Evolutionary conservation across 352 stramenopile species (phyloP), one percentile per base, ranked within the genome.

Genomic region (Phytophthora cactorum): DNA sequence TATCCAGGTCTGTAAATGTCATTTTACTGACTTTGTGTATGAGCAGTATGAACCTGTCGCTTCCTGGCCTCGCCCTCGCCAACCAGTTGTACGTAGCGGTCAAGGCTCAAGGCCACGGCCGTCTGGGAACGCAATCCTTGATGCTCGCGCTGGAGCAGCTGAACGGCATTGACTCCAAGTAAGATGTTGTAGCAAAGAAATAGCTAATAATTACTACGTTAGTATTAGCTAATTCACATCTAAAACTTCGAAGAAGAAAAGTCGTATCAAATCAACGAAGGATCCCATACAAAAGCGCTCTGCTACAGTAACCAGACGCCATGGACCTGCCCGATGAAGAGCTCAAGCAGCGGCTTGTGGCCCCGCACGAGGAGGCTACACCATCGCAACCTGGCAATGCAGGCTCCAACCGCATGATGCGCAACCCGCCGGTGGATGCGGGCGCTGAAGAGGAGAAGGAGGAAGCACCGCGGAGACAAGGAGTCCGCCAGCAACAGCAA

Each of bases 71-170:
- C 15, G 81, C 88, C 10, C 79, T 97, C 15, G 89, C 90, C n/a
- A 88, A 96, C 64, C 89, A 97, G 64, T 60, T 97, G 9, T 97
- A 96, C 62, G 63, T 96, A 32, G 87, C 88, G 4, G 85, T 94
- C 52, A 91, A 93, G 78, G 86, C 86, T n/a, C 86, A 96, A 72
- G 86, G 85, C 0, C 86, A 96, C 49, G 89, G 88, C 8, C 77
- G 82, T 7, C 68, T 93, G 6, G 90, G 90, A 43, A 97, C 89
- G n/a, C 90, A 97, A 50, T 85, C 90, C 7, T 74, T 97, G 4
- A 93, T 96, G 83, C 74, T 96, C 12, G 90, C 89, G 8, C 72
- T 97, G 22, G 90, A 97, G 72, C 84, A 90, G 51, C 72, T 97
- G 41, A 97, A 97, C 55, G 86, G 70, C 29, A 75, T 74, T 44